Percentiles rank a stretch among this genome's conserved stretches.
These are phyloP conservation scores for Tulasnella sp. DNA, from an alignment of 768 basidiomycete genomes.

Conservation along the genomic window DNA sequence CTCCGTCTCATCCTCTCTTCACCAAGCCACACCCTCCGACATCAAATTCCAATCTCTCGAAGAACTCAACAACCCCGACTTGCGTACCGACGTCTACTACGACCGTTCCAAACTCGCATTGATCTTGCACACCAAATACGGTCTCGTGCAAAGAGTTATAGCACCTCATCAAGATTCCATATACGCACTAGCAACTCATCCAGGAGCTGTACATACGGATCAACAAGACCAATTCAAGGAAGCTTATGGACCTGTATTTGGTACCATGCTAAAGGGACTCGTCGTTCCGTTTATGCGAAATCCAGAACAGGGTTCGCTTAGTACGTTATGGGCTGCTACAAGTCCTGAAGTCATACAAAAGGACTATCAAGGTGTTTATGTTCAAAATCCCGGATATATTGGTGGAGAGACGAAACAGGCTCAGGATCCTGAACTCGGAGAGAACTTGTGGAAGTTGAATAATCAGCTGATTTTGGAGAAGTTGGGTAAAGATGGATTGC, in stretches of 20 bases:
- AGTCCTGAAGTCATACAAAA: slow-evolving; percentile 5
- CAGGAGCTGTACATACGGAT: slow-evolving; percentile 26
- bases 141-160: slow-evolving; percentile 25
- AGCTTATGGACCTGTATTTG: slow-evolving; percentile 9
- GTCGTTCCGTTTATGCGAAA: slow-evolving; percentile 11
- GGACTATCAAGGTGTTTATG: slow-evolving; percentile 8
- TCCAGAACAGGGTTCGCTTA: slow-evolving; percentile 5
- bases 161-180: slow-evolving; percentile 25
- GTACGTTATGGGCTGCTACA: slow-evolving; percentile 13
- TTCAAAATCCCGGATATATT: slow-evolving; percentile 11
- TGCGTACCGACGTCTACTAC: slow-evolving; percentile 27
- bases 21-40: slow-evolving; percentile 27
- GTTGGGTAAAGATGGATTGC: slow-evolving; percentile 11
- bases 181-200: slow-evolving; percentile 24
- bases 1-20: slow-evolving; percentile 30
- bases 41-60: slow-evolving; percentile 27
- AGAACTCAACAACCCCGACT: slow-evolving; percentile 28
- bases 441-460: slow-evolving; percentile 12
- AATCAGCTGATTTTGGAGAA: slow-evolving; percentile 7
- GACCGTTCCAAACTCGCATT: slow-evolving; percentile 33
- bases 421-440: slow-evolving; percentile 5
- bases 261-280: slow-evolving; percentile 3
- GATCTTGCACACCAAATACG: slow-evolving; percentile 30
- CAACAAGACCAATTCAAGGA: slow-evolving; percentile 24
- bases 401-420: slow-evolving; percentile 13